phyloP scores from a whole-genome alignment of 306 rosid genomes.

The Rosa persica region DNA sequence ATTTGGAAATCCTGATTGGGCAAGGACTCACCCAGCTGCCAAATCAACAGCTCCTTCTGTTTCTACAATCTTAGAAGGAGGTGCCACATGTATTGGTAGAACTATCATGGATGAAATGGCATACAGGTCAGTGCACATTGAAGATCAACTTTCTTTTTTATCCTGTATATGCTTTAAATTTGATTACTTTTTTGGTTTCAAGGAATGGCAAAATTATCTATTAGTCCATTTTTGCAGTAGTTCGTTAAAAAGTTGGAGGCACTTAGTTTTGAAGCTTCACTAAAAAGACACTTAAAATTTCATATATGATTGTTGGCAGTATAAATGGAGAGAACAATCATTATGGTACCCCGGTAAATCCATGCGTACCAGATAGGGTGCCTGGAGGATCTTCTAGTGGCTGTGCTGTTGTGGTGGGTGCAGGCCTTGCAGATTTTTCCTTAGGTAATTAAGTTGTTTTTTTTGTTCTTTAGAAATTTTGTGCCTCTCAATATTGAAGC shows the following conservation, averaged over 20 bases:
- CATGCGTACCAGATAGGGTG: conserved; percentile 43
- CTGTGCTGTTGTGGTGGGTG: conserved; percentile 73
- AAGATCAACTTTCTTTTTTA: not conserved
- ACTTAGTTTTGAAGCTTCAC: conserved; percentile 7
- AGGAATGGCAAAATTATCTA: not conserved
- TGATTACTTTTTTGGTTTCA: not conserved
- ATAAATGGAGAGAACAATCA: conserved; percentile 54
- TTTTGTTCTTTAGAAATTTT: conserved; percentile 15
- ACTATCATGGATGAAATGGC: conserved; percentile 99
- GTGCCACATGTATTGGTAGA: conserved; percentile 81
- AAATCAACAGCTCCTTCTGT: conserved; percentile 71
- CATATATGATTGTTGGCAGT: conserved; percentile 31
- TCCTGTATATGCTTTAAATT: not conserved
- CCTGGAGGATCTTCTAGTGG: conserved; percentile 68
- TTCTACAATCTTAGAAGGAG: conserved; percentile 54
- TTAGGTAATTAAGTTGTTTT: conserved; percentile 46
- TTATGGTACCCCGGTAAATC: conserved; percentile 57
- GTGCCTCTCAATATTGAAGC: conserved; percentile 15
- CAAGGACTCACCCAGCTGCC: conserved; percentile 78
- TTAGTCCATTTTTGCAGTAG: not conserved
- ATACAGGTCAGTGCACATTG: conserved; percentile 49
- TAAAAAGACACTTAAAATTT: conserved; percentile 12
- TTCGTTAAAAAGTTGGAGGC: not conserved
- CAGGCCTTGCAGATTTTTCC: conserved; percentile 82
- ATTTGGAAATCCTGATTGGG: conserved; percentile 93